These are phyloP conservation scores for Acanthamoeba royreba DNA, from an alignment of 208 protist species.

Conservation along the genomic window DNA sequence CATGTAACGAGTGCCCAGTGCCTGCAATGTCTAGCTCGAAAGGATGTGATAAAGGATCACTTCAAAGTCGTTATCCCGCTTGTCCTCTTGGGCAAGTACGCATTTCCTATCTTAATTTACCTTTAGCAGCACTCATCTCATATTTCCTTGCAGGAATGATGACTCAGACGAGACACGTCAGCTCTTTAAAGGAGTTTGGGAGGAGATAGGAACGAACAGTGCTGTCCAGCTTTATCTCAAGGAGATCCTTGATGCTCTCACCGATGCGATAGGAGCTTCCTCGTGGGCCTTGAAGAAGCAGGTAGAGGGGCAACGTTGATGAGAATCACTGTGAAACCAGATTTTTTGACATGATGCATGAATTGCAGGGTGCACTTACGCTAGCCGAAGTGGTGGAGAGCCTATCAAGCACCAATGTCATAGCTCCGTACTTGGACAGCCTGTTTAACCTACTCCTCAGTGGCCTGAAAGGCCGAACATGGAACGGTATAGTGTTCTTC, in stretches of 20 bases:
- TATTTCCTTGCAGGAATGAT: constrained; percentile 47
- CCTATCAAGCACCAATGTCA: background rate
- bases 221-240: constrained; percentile 43
- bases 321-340: no score
- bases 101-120: background rate
- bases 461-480: constrained; percentile 61
- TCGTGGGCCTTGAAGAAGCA: constrained; percentile 33
- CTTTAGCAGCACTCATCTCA: background rate
- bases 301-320: no score
- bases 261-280: background rate
- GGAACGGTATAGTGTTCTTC: constrained; percentile 49
- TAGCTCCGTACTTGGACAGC: constrained; percentile 48
- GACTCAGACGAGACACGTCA: constrained; percentile 10
- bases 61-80: constrained; percentile 14
- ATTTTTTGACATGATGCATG: no score
- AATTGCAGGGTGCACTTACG: constrained; percentile 4
- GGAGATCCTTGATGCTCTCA: constrained; percentile 8
- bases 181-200: constrained; percentile 19
- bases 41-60: constrained; percentile 30
- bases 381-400: constrained; percentile 22
- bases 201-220: constrained; percentile 15
- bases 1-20: constrained; percentile 14
- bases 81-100: constrained; percentile 26
- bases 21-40: background rate
- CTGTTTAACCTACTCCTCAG: constrained; percentile 44